Percentiles rank a stretch among this genome's conserved stretches.
These are phyloP conservation scores for Salix viminalis DNA, from an alignment of 345 rosid species.

Conservation along the genomic window DNA sequence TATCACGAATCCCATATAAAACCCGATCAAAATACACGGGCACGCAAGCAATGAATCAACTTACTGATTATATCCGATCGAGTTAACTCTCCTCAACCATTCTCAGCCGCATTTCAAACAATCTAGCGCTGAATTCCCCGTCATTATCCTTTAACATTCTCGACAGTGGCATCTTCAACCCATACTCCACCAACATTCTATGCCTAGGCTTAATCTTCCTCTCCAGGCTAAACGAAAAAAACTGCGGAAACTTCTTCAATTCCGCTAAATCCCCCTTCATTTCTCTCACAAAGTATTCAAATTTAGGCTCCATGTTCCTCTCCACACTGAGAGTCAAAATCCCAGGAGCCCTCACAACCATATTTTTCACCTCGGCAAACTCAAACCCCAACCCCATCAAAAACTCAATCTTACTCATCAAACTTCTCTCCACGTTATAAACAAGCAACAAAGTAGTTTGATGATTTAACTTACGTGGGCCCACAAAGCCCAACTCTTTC, in stretches of 20 bases:
- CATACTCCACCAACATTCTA: conserved; percentile 50
- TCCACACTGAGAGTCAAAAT: conserved; percentile 64
- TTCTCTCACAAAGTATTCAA: conserved; percentile 49
- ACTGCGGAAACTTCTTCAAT: conserved; percentile 76
- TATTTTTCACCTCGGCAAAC: conserved; percentile 46
- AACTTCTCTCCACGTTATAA: conserved; percentile 51
- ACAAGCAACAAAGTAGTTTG: conserved; percentile 62
- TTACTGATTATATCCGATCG: neutral
- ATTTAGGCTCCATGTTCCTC: conserved; percentile 66
- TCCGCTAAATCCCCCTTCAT: conserved; percentile 64
- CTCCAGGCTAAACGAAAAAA: conserved; percentile 81
- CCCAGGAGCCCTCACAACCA: conserved; percentile 77
- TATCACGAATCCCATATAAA: neutral
- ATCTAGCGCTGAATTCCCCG: conserved; percentile 56
- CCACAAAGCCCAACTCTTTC: conserved; percentile 52
- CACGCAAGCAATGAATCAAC: neutral
- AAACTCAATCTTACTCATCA: conserved; percentile 53
- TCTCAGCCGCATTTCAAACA: conserved; percentile 55
- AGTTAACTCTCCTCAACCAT: conserved; percentile 24
- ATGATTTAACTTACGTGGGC: conserved; percentile 33
- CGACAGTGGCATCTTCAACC: conserved; percentile 52
- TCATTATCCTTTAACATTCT: conserved; percentile 79
- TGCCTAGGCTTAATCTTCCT: conserved; percentile 78
- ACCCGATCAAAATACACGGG: neutral
- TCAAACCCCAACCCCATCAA: conserved; percentile 49